Base-by-base conservation (phyloP, 805 yeast species). In the Clavispora carvajalis region DNA sequence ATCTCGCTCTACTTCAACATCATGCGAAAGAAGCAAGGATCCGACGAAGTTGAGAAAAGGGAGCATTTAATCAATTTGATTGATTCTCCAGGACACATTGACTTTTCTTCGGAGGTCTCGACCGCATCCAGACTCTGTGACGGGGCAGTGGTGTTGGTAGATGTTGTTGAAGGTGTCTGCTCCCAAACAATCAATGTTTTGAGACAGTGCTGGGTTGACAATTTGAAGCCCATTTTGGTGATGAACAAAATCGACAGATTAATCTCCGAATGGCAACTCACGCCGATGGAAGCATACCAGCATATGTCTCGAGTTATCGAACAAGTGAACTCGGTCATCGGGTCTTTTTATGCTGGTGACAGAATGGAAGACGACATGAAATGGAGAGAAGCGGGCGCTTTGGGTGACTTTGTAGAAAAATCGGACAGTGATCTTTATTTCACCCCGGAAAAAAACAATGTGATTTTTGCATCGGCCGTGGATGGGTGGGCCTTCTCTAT, bases 41-140 rank as follows among this genome's bases (percentile, higher is more conserved):
- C 51, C 5, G 62, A 57, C 0, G 52, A 51, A 34, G 62, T 59
- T 30, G 72, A 65, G 5, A 75, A 82, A 29, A 78, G 77, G 31
- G 96, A 93, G 55, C 85, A 86, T 62, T 66, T 93, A 40, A 83
- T 93, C 56, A 93, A 93, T 57, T 73, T 93, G 53, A 91, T 93
- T 43, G 99, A 93, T 62, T 91, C 98, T 0, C 99, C 99, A 0
- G 99, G 99, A n/a, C 99, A 93, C 55, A 88, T 93, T 44, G 99
- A 93, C 63, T 93, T 93, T 60, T 84, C 95, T 1, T 84, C 95
- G 10, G 99, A 93, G 58, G 99, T 93, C 0, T 86, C 96, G 21
- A 86, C 96, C 0, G 95, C 98, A 1, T 89, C 98, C 1, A 73
- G 99, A 54, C 69, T 93, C 33, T 93, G 98, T 67, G 99, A 93